These are phyloP conservation scores for Sextonia rubra DNA, from an alignment of 164 flowering plant species.

Conservation along the genomic window DNA sequence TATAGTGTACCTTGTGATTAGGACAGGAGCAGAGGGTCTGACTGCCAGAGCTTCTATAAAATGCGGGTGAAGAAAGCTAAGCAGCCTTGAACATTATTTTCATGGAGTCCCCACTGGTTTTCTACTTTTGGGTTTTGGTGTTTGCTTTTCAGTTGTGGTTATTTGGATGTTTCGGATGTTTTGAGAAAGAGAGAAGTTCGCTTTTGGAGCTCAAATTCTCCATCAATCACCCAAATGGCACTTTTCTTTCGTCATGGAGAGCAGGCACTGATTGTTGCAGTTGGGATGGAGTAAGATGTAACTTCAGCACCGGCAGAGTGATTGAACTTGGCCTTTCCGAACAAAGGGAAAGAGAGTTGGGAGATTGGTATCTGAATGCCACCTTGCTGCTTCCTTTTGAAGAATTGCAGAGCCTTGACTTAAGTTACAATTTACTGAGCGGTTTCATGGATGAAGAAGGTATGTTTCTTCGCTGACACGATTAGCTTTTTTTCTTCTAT, in stretches of 20 bases:
- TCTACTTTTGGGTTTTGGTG: no score
- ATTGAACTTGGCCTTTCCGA: not conserved
- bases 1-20: no score
- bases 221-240: constrained; percentile 7
- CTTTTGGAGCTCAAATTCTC: no score
- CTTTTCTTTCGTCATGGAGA: not conserved
- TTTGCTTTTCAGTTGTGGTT: no score
- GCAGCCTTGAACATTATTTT: no score
- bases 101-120: no score
- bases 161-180: no score
- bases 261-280: constrained; percentile 3
- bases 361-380: constrained; percentile 8
- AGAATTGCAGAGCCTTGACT: not conserved
- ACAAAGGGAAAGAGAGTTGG: not conserved
- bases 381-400: not conserved
- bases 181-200: no score
- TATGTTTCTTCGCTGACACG: not conserved
- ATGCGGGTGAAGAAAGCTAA: no score
- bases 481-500: no score
- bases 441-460: not conserved
- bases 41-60: no score
- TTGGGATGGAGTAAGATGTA: not conserved
- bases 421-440: not conserved
- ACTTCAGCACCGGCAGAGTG: not conserved
- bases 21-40: no score